Conservation (phyloP, 169 alveolate genomes). For the Plasmodium blacklocki region DNA sequence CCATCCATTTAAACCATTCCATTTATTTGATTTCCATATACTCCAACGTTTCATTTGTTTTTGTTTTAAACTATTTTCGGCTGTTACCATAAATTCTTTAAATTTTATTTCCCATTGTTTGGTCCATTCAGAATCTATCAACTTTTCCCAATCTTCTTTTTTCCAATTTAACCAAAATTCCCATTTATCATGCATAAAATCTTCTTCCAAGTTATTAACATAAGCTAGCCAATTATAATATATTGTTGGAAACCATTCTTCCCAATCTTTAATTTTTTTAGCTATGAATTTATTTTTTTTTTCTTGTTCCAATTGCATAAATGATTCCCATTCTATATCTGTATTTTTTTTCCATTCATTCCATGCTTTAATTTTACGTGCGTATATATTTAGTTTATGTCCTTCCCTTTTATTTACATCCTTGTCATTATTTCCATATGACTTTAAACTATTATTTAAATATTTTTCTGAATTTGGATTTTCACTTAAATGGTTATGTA, state of each 20-base stretch:
- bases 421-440: background rate
- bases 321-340: slow-evolving; percentile 10
- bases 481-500: too few species aligned
- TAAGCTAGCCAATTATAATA: slow-evolving; percentile 39
- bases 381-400: background rate
- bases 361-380: slow-evolving; percentile 26
- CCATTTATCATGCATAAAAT: slow-evolving; percentile 12
- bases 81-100: background rate
- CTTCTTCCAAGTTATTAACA: slow-evolving; percentile 39
- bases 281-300: slow-evolving; percentile 9
- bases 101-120: slow-evolving; percentile 31
- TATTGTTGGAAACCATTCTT: slow-evolving; percentile 28
- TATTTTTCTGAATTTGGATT: too few species aligned
- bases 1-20: slow-evolving; percentile 20
- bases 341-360: slow-evolving; percentile 28
- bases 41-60: background rate
- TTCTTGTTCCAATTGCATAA: slow-evolving; percentile 9
- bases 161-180: slow-evolving; percentile 21
- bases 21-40: slow-evolving; percentile 26
- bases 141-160: slow-evolving; percentile 24
- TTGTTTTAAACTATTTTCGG: background rate
- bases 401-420: slow-evolving; percentile 1
- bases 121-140: slow-evolving; percentile 37
- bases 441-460: background rate
- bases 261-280: slow-evolving; percentile 30